phyloP scores from a whole-genome alignment of 441 rosid species.

The Metrosideros polymorpha region DNA sequence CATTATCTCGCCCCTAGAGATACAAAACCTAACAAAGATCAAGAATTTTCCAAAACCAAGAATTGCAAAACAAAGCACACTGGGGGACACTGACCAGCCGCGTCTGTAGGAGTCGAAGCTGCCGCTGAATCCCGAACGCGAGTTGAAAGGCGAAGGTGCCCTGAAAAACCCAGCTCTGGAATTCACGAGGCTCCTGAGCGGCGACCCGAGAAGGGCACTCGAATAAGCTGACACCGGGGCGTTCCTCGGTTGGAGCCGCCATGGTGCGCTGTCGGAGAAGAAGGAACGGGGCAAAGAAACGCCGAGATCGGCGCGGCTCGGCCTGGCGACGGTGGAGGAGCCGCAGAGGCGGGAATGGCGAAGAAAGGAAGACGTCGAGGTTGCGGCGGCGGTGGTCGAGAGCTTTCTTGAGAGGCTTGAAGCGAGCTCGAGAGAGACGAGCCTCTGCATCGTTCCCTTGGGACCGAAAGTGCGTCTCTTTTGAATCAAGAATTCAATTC shows the following conservation, averaged over 20 bases:
- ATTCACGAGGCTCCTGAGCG: constrained; percentile 20
- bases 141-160: constrained; percentile 23
- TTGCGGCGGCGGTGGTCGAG: not conserved
- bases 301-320: constrained; percentile 10
- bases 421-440: constrained; percentile 26
- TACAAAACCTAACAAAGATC: not conserved
- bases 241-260: constrained; percentile 22
- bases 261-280: constrained; percentile 7
- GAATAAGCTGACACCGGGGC: constrained; percentile 8
- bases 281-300: constrained; percentile 12
- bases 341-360: constrained; percentile 10
- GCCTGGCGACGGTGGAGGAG: constrained; percentile 17
- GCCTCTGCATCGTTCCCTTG: constrained; percentile 34
- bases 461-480: not conserved
- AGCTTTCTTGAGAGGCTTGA: constrained; percentile 24
- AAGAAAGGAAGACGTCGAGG: constrained; percentile 14
- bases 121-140: constrained; percentile 17
- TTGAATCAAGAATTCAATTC: not conserved
- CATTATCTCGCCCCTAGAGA: not conserved
- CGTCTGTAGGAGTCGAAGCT: constrained; percentile 23
- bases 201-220: constrained; percentile 14
- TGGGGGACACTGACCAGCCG: constrained; percentile 28
- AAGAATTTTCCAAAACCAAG: not conserved
- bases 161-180: constrained; percentile 24
- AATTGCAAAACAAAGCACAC: not conserved